These are phyloP conservation scores for Microbotryum lychnidis-dioicae DNA, from an alignment of 1,284 basidiomycete genomes.

Conservation along the genomic window DNA sequence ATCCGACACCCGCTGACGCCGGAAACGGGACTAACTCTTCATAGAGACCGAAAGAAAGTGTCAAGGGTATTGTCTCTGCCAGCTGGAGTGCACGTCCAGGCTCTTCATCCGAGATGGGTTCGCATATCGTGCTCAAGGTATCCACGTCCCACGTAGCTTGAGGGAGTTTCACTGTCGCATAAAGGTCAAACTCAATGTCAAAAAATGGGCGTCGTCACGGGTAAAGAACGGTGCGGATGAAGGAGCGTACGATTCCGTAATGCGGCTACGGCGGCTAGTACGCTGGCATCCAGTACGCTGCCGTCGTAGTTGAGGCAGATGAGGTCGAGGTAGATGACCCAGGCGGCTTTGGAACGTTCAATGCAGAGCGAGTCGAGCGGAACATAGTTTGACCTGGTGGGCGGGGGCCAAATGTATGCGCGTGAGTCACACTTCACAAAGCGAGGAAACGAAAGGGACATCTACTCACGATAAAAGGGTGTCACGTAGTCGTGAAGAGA, in stretches of 20 bases:
- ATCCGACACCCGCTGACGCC: neutral
- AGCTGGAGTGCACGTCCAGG: constrained; percentile 11
- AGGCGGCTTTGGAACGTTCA: constrained; percentile 66
- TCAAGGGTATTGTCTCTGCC: constrained; percentile 4
- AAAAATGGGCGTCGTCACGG: too few species aligned
- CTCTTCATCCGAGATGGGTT: constrained; percentile 4
- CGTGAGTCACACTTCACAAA: neutral
- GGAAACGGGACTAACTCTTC: constrained; percentile 12
- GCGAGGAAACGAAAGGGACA: neutral
- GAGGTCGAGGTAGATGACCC: constrained; percentile 87
- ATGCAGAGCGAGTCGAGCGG: constrained; percentile 67
- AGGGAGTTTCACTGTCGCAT: constrained; percentile 16
- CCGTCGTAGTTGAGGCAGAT: constrained; percentile 96
- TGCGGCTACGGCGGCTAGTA: constrained; percentile 79
- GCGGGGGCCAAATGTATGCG: neutral
- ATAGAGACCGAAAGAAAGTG: constrained; percentile 26
- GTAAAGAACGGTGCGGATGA: neutral
- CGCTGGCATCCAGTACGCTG: constrained; percentile 81
- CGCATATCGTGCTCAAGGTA: constrained; percentile 8
- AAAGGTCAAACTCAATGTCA: too few species aligned
- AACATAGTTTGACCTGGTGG: constrained; percentile 57
- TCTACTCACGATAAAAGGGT: constrained; percentile 55
- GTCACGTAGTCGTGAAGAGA: constrained; percentile 73
- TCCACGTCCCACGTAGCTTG: constrained; percentile 19
- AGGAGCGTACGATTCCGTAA: constrained; percentile 65